These are phyloP conservation scores for Blastobotrys illinoisensis DNA, from an alignment of 1,139 yeast species.

Conservation along the genomic window DNA sequence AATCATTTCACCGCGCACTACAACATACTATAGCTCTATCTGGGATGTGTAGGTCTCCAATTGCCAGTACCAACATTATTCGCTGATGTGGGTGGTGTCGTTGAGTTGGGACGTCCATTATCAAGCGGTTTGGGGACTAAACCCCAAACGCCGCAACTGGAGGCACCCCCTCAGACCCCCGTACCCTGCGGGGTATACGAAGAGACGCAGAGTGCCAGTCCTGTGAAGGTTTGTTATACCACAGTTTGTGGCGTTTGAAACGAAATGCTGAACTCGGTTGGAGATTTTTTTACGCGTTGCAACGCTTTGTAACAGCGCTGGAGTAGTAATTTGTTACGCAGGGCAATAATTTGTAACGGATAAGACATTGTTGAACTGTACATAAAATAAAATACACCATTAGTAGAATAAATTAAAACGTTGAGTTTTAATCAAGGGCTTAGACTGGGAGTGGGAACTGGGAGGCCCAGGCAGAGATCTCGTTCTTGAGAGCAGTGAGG, in stretches of 20 bases:
- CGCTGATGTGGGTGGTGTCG: not conserved
- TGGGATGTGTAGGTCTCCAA: constrained; percentile 88
- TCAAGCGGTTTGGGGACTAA: no score
- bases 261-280: no score
- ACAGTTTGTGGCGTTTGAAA: no score
- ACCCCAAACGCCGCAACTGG: no score
- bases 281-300: no score
- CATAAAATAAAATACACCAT: not conserved
- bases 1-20: not conserved
- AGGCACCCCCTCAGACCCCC: not conserved
- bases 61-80: constrained; percentile 74
- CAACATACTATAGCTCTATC: constrained; percentile 59
- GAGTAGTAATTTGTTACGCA: no score
- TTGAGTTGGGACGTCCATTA: not conserved
- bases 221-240: no score
- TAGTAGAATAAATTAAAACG: constrained; percentile 1
- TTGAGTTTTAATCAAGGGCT: constrained; percentile 3
- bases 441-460: constrained; percentile 78
- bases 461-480: constrained; percentile 88
- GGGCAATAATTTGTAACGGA: not conserved
- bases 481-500: constrained; percentile 60
- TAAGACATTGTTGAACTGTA: not conserved
- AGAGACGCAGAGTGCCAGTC: no score
- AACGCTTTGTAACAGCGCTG: not conserved
- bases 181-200: no score